Evolutionary conservation across 371 early-diverging fungal species (phyloP), one percentile per base, ranked within the genome.

Genomic region (Haplosporangium sp.): DNA sequence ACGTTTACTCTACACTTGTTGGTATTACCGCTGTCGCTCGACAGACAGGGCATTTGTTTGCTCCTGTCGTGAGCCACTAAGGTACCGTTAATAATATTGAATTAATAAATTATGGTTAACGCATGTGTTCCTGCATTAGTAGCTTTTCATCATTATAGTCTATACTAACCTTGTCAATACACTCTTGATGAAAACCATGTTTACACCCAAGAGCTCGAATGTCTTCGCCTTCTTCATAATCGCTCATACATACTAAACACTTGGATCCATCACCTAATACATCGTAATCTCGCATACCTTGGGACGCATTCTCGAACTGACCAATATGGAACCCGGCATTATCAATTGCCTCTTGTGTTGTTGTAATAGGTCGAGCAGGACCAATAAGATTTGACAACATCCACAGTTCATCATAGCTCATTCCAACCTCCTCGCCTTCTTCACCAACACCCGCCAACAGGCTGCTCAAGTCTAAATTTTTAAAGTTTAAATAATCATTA

Each of bases 121-220:
- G 19, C 20, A 20, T 15, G 8, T 52, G 3, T 7, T 7, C 44
- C 10, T 45, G 45, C 45, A 45, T 27, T 13, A 9, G 15, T 34
- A 55, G 34, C 8, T 9, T 11, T 34, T 53, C 27, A 40, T 38
- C 10, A 44, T 35, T 40, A 34, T 17, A 4, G 63, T 19, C 8
- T 20, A 50, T 17, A 48, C 13, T 38, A 52, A 84, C 84, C 74
- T 90, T 85, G 85, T 95, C 95, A 39, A 96, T 90, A 69, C 96
- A 96, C 42, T 91, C 91, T 64, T 85, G 83, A 74, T 96, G 96
- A 83, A 94, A 96, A 9, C 91, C 93, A 74, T 96, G 96, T 52
- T 83, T 76, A 72, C 96, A 96, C 57, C 87, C 85, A 53, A 96
- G 83, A n/a, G 91, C 87, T 13, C 95, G 84, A 61, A 95, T 84